Base-by-base conservation (phyloP, 495 filamentous ascomycete species). In the Viridothelium virens region DNA sequence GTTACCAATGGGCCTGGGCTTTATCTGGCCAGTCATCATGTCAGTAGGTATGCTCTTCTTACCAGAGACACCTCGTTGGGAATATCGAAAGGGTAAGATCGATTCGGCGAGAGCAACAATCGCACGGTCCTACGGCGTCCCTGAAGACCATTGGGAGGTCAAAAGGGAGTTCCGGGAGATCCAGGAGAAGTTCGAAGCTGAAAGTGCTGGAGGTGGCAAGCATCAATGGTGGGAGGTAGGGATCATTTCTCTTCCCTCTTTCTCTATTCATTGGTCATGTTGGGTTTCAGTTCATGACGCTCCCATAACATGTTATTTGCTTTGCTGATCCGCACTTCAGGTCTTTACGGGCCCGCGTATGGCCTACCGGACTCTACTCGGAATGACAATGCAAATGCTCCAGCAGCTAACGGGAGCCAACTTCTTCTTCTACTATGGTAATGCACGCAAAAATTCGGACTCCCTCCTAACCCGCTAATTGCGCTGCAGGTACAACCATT, bases 1-100 rank as follows among this genome's bases (percentile, higher is more conserved):
- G 64, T 89, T 96, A 66, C 85, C 90, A 66, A 92, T 89, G 82
- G 91, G 88, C 38, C 79, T 95, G 47, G 85, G 88, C 16, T 89
- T 91, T 69, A 81, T 89, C 66, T 92, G 87, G 84, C 86, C 90
- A 33, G 74, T 89, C 56, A 82, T 91, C 67, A 86, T 95, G 41
- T 87, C 85, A 63, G 69, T 82, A 39, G 88, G 88, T 37, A 77
- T 78, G 53, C 62, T 73, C 6, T 76, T 77, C 67, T 56, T 77
- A 3, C 71, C 65, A 11, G 76, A 78, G 56, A 66, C 66, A 1
- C 76, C 76, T 37, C 76, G 76, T 6, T 78, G 71, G 70, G 73
- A 76, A 33, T 76, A 74, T 64, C 70, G 76, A 63, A 62, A 70
- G 3, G 74, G 72, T 37, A 72, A 70, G 3, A 71, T 74, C 44